Evolutionary conservation across 192 early-diverging fungal species (phyloP).

Genomic region (Backusella psychrophila): DNA sequence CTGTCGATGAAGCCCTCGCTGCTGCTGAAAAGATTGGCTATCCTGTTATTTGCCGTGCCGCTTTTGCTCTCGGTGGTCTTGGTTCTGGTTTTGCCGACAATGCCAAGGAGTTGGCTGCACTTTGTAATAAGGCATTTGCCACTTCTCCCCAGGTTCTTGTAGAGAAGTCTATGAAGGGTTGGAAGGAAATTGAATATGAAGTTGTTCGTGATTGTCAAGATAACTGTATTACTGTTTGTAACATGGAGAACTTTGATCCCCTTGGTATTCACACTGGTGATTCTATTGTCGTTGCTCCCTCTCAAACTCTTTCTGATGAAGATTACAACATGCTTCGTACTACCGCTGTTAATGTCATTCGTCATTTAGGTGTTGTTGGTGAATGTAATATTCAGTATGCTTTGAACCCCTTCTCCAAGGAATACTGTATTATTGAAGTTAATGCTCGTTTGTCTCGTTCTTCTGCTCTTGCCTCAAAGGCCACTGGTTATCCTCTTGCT

Average conservation of each 20-base stretch:
- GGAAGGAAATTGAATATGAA: constrained; percentile 99
- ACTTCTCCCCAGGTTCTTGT: constrained; percentile 91
- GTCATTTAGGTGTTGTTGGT: constrained; percentile 97
- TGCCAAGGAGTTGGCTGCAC: constrained; percentile 72
- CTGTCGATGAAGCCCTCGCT: constrained; percentile 78
- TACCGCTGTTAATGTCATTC: constrained; percentile 95
- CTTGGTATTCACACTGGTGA: constrained; percentile 99
- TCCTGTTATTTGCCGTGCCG: constrained; percentile 94
- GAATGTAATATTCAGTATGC: constrained; percentile 99
- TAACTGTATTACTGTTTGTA: constrained; percentile 99
- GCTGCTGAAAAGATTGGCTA: constrained; percentile 91
- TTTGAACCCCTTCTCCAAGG: constrained; percentile 89
- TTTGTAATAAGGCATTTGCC: constrained; percentile 88
- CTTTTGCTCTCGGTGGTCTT: constrained; percentile 94
- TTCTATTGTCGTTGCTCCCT: constrained; percentile 97
- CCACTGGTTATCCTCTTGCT: constrained; percentile 98
- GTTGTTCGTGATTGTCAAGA: constrained; percentile 93
- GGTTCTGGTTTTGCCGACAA: constrained; percentile 97
- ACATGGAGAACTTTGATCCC: constrained; percentile 99
- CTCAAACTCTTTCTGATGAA: constrained; percentile 94
- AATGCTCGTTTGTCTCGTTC: constrained; percentile 94
- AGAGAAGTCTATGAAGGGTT: constrained; percentile 98
- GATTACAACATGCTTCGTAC: constrained; percentile 99
- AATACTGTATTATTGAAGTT: constrained; percentile 99
- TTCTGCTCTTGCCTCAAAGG: constrained; percentile 93